A percentile compares a stretch with the other conserved stretches of the same genome.
phyloP scores from a whole-genome alignment of 23 red algal species.

The Chondrus crispus region DNA sequence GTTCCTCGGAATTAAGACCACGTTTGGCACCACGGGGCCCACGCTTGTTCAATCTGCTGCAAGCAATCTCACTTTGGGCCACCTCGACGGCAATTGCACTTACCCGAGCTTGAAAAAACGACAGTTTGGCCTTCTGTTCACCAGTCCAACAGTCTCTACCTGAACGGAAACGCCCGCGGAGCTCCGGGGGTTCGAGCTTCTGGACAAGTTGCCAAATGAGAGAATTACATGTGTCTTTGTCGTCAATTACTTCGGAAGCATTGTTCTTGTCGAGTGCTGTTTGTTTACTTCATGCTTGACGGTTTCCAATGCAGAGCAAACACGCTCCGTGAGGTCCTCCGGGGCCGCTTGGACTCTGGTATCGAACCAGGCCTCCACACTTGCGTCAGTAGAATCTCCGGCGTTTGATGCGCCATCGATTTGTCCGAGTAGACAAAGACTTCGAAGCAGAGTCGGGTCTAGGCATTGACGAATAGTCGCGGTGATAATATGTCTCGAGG shows the following conservation, averaged over 20 bases:
- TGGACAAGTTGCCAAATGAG: neutral
- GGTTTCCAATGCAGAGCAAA: neutral
- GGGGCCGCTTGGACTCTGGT: neutral
- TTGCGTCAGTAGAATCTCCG: neutral
- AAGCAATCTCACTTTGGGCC: neutral
- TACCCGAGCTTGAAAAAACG: neutral
- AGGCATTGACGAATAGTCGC: neutral
- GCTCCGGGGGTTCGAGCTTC: neutral
- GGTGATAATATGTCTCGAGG: neutral
- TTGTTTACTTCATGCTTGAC: neutral
- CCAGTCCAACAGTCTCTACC: neutral
- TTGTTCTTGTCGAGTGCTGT: neutral
- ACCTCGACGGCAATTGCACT: neutral
- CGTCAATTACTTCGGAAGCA: neutral
- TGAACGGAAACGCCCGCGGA: neutral
- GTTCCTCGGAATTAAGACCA: no score
- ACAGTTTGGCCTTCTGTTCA: neutral
- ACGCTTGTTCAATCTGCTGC: no score
- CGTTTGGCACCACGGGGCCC: no score
- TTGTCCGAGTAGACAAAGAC: neutral
- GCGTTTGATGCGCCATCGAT: neutral
- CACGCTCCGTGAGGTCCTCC: constrained; percentile 10
- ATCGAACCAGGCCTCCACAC: constrained; percentile 29
- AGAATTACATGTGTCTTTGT: neutral
- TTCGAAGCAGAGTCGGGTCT: neutral